Evolutionary conservation across 2,329 filamentous ascomycete genomes (phyloP), one percentile per base, ranked within the genome.

Genomic region (Leptographium lundbergii): DNA sequence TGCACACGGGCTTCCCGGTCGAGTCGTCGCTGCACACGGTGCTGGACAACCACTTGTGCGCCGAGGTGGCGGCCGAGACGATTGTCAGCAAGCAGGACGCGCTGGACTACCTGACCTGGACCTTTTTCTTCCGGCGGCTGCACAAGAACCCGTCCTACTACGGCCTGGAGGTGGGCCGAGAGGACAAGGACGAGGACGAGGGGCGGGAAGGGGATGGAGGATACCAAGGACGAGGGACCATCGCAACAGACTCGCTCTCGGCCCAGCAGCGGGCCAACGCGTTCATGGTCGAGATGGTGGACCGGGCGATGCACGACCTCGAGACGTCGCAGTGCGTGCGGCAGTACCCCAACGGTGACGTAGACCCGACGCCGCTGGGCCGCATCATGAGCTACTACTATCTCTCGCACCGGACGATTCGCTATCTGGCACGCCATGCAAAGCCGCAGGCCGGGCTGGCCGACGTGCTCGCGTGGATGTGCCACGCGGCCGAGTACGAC

Each of bases 381-480:
- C 96, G 96, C 75, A 97, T 99, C 68, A 96, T 97, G 90, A 95
- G 89, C 71, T 99, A 97, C 78, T 99, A 99, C 78, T 99, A 99
- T 69, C 85, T 94, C 54, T 95, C 91, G 0, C 94, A 99, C 75
- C 88, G 88, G 72, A 99, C 94, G 0, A 91, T 99, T 66, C 88
- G 94, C 1, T 86, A 90, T 66, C 81, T 99, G 7, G 83, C 88
- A 63, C 79, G 82, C 54, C 81, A 92, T 64, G 81, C 84, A 0
- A 75, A 85, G 22, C 89, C 88, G 1, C 56, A 53, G 29, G 63
- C 59, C 3, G 83, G 80, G 1, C 95, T 99, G 69, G 79, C 86
- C 13, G 88, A 97, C 64, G 90, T 85, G 0, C 77, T 99, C 1
- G 84, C 86, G 5, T 97, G 91, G 92, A 94, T 99, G 85, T 92